These are phyloP conservation scores for Sugiyamaella xylanicola DNA, from an alignment of 1,139 yeast genomes.

Conservation along the genomic window DNA sequence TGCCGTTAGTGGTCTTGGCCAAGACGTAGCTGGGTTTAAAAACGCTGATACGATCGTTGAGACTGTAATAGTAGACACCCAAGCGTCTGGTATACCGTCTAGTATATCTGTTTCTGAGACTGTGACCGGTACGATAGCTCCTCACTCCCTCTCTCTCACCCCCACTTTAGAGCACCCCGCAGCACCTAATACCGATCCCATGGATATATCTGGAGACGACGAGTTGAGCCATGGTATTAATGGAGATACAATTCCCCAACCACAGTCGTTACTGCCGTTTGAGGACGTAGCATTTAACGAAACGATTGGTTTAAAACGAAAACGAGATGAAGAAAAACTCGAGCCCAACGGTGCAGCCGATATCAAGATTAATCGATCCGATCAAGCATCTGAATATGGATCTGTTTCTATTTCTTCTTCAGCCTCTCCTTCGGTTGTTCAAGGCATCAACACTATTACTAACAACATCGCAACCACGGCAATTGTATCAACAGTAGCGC, in stretches of 20 bases:
- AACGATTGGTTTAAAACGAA: slow-evolving; percentile 20
- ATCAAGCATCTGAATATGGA: not conserved
- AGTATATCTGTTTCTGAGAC: no score
- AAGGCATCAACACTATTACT: not conserved
- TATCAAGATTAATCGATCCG: not conserved
- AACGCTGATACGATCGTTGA: no score
- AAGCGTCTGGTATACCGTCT: no score
- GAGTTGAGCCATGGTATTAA: not conserved
- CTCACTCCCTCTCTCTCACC: slow-evolving; percentile 15
- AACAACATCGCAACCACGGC: slow-evolving; percentile 7
- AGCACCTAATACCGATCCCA: not conserved
- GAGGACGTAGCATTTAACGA: slow-evolving; percentile 9
- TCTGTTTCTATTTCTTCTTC: slow-evolving; percentile 8
- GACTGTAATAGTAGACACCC: no score
- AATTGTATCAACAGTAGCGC: slow-evolving; percentile 36
- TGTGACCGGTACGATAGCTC: slow-evolving; percentile 9
- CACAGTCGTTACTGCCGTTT: slow-evolving; percentile 10
- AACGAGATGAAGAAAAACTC: slow-evolving; percentile 18
- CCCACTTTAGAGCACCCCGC: slow-evolving; percentile 7
- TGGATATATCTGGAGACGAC: slow-evolving; percentile 16
- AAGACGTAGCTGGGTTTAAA: no score
- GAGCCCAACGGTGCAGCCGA: not conserved
- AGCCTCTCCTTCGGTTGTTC: slow-evolving; percentile 5
- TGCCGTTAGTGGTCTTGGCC: not conserved
- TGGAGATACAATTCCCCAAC: not conserved